Evolutionary conservation across 2,329 filamentous ascomycete genomes (phyloP).

Genomic region (Nothopassalora personata): DNA sequence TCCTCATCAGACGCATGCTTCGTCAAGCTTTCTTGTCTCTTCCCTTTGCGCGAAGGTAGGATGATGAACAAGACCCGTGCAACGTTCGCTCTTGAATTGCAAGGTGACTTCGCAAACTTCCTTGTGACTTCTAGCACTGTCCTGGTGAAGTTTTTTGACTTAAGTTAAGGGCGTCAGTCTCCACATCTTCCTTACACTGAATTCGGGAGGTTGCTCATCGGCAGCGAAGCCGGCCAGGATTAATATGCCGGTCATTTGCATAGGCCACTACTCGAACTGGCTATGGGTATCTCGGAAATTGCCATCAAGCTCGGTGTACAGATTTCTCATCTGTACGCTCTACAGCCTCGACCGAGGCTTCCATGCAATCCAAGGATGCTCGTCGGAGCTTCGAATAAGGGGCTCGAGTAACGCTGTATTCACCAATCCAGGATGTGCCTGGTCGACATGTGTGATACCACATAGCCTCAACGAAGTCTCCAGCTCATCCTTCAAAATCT

Average conservation of each 20-base stretch:
- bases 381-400: constrained; percentile 16
- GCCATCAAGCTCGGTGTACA: neutral
- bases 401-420: constrained; percentile 36
- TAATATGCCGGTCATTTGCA: neutral
- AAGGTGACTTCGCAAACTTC: no score
- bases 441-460: constrained; percentile 55
- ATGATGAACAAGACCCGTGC: neutral
- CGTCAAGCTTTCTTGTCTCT: constrained; percentile 1
- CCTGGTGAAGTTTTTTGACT: no score
- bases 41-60: constrained; percentile 1
- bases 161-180: neutral
- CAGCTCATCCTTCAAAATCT: constrained; percentile 51
- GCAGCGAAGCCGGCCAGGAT: neutral
- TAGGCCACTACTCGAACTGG: neutral
- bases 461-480: constrained; percentile 61
- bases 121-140: no score
- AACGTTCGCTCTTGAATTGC: no score
- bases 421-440: constrained; percentile 55
- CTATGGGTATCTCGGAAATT: neutral
- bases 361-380: constrained; percentile 25
- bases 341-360: constrained; percentile 17
- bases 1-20: no score
- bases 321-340: neutral
- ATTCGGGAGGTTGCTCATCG: neutral
- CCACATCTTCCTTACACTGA: neutral